Evolutionary conservation across 2,329 filamentous ascomycete species (phyloP).

Genomic region (Pseudogymnoascus sp.): DNA sequence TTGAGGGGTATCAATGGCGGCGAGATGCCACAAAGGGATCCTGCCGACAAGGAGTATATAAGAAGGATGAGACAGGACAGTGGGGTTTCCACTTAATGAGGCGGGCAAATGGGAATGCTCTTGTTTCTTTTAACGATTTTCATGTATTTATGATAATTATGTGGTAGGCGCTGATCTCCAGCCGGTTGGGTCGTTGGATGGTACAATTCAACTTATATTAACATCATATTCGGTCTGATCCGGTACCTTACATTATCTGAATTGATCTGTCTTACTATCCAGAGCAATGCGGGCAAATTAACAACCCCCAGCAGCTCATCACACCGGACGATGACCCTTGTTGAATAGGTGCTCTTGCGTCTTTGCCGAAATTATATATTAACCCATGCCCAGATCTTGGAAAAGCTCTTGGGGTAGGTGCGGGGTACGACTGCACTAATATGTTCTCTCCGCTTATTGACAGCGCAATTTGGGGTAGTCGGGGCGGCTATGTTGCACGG

Average conservation of each 20-base stretch:
- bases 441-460: background rate
- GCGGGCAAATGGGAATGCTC: background rate
- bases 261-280: background rate
- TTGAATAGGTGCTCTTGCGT: background rate
- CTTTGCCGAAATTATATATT: conserved; percentile 5
- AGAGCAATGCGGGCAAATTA: background rate
- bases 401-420: background rate
- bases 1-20: background rate
- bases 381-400: background rate
- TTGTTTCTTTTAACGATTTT: background rate
- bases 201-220: conserved; percentile 5
- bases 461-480: background rate
- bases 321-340: background rate
- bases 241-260: conserved; percentile 3
- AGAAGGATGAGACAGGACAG: background rate
- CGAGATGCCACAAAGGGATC: background rate
- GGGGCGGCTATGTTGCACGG: background rate
- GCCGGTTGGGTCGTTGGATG: background rate
- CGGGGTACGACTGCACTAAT: background rate
- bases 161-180: background rate
- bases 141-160: conserved; percentile 5
- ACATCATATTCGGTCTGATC: background rate
- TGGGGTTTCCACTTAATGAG: background rate
- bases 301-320: background rate
- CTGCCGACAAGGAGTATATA: conserved; percentile 1